These are phyloP conservation scores for Aspergillus olivimuriae DNA, from an alignment of 495 filamentous ascomycete genomes.

Conservation along the genomic window DNA sequence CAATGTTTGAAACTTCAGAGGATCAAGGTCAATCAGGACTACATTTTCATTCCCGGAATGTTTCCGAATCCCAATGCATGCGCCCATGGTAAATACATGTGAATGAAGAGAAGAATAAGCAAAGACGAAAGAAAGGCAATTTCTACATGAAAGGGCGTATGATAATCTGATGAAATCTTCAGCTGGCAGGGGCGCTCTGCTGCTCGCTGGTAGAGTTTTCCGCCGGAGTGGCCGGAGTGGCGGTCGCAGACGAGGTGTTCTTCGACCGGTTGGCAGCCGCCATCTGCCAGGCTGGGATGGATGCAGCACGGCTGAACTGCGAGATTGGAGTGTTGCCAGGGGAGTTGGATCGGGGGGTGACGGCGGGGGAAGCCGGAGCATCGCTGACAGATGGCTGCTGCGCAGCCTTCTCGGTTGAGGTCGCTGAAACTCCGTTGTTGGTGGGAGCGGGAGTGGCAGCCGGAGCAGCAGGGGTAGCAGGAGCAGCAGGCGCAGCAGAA, in stretches of 20 bases:
- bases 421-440: slow-evolving; percentile 27
- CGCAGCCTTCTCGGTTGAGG: slow-evolving; percentile 25
- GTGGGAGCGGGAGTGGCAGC: slow-evolving; percentile 4
- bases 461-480: slow-evolving; percentile 27
- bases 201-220: slow-evolving; percentile 21
- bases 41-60: not conserved
- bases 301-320: slow-evolving; percentile 49
- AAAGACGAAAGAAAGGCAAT: slow-evolving; percentile 8
- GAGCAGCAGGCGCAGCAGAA: slow-evolving; percentile 22
- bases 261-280: slow-evolving; percentile 58
- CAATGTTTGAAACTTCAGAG: too few relatives aligned
- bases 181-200: slow-evolving; percentile 28
- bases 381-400: slow-evolving; percentile 31
- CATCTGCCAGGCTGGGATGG: slow-evolving; percentile 93
- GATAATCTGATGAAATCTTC: slow-evolving; percentile 2
- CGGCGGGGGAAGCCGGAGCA: slow-evolving; percentile 29
- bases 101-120: not conserved
- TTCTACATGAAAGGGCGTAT: slow-evolving; percentile 11
- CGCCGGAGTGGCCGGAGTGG: slow-evolving; percentile 14
- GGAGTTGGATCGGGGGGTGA: slow-evolving; percentile 3
- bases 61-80: not conserved
- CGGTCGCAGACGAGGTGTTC: slow-evolving; percentile 28
- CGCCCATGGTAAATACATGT: slow-evolving; percentile 1
- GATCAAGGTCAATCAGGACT: too few relatives aligned
- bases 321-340: slow-evolving; percentile 31